A percentile compares a stretch with the other conserved stretches of the same genome.
Evolutionary conservation across 768 basidiomycete species (phyloP).

Genomic region (Boletus pseudopeckii): DNA sequence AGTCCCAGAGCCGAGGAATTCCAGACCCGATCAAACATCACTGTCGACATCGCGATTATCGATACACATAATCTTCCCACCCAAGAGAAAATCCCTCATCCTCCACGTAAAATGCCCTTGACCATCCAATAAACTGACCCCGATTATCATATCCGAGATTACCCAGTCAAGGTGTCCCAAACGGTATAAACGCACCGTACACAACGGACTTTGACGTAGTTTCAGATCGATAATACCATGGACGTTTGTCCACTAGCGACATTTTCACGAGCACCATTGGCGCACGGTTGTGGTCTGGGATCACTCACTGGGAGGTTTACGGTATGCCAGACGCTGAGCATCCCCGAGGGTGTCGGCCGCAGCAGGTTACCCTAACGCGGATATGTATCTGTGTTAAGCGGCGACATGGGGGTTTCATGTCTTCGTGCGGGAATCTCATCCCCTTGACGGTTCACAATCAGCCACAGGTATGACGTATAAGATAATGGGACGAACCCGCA

Average conservation of each 20-base stretch:
- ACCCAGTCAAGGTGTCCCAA: conserved; percentile 7
- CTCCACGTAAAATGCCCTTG: conserved; percentile 22
- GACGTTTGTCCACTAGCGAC: conserved; percentile 3
- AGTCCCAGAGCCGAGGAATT: conserved; percentile 14
- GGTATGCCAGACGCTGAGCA: conserved; percentile 3
- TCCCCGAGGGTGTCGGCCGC: conserved; percentile 19
- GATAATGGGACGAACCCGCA: neutral
- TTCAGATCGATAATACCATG: conserved; percentile 2
- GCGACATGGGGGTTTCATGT: neutral
- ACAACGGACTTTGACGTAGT: conserved; percentile 13
- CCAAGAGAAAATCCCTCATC: conserved; percentile 13
- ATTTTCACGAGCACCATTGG: neutral
- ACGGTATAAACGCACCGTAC: conserved; percentile 13
- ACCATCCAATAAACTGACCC: conserved; percentile 3
- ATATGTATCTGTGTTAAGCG: conserved; percentile 4
- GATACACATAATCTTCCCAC: conserved; percentile 12
- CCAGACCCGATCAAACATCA: conserved; percentile 10
- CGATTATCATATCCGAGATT: conserved; percentile 10
- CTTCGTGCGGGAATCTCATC: neutral
- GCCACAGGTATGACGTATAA: conserved; percentile 1
- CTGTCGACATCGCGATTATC: conserved; percentile 17
- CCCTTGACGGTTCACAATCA: neutral
- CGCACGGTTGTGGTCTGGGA: neutral
- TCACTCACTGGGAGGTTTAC: neutral
- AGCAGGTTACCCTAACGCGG: conserved; percentile 8